Conservation (phyloP, 768 basidiomycete species). For the Lactarius sp. region DNA sequence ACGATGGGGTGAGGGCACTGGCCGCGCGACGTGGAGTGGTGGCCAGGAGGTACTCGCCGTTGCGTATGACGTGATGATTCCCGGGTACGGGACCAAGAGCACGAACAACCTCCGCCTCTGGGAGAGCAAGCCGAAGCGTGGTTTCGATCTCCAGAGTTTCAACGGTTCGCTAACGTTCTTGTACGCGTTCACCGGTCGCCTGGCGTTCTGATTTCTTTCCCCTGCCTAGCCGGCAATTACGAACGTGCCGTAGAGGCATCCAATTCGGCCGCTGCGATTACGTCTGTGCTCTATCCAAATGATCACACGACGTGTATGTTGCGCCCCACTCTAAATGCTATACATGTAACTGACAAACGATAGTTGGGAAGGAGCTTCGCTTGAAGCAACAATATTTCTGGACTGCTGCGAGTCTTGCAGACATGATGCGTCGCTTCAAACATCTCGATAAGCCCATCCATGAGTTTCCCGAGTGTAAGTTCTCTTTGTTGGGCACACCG, state of each 20-base stretch:
- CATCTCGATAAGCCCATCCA: slow-evolving; percentile 75
- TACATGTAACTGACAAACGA: neutral
- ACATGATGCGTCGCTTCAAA: slow-evolving; percentile 92
- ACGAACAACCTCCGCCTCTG: slow-evolving; percentile 86
- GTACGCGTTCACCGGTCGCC: neutral
- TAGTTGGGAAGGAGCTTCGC: slow-evolving; percentile 82
- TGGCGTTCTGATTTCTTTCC: neutral
- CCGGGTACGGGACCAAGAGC: slow-evolving; percentile 76
- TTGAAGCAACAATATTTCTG: slow-evolving; percentile 97
- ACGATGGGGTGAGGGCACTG: slow-evolving; percentile 46
- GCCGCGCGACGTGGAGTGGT: slow-evolving; percentile 69
- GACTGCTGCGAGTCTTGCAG: slow-evolving; percentile 83
- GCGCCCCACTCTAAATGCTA: neutral
- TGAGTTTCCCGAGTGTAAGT: slow-evolving; percentile 77
- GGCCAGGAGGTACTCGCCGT: slow-evolving; percentile 92
- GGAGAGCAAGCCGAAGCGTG: slow-evolving; percentile 84
- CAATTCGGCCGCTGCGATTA: slow-evolving; percentile 90
- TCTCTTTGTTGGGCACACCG: neutral
- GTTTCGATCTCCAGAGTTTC: slow-evolving; percentile 92
- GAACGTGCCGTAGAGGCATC: slow-evolving; percentile 83
- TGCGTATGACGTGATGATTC: slow-evolving; percentile 94
- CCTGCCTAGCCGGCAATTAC: slow-evolving; percentile 76
- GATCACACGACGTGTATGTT: slow-evolving; percentile 61
- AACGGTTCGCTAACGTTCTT: slow-evolving; percentile 52
- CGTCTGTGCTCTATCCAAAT: slow-evolving; percentile 93